These are phyloP conservation scores for Truncatella angustata DNA, from an alignment of 2,329 filamentous ascomycete species.

Conservation along the genomic window DNA sequence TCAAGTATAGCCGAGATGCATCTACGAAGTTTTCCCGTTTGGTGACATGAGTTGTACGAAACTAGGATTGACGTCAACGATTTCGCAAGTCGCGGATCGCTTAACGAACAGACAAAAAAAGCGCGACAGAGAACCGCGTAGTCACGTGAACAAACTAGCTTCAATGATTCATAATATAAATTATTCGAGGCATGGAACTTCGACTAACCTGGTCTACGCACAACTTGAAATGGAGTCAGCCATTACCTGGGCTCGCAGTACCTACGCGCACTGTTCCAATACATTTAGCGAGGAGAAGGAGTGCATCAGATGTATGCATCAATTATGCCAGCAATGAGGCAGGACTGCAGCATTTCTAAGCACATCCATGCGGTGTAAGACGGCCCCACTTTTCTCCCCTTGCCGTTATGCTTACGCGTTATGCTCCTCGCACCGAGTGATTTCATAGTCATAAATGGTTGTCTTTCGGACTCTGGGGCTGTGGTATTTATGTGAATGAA, in stretches of 20 bases:
- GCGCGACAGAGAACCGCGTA: background rate
- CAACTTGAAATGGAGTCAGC: too few species aligned
- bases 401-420: background rate
- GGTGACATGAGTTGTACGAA: background rate
- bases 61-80: slow-evolving; percentile 2
- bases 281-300: too few species aligned
- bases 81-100: background rate
- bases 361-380: background rate
- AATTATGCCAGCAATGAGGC: too few species aligned
- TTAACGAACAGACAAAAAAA: background rate
- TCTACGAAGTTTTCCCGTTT: slow-evolving; percentile 8
- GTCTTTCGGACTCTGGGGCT: background rate
- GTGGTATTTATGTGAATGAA: background rate
- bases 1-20: slow-evolving; percentile 28
- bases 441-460: background rate
- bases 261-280: too few species aligned
- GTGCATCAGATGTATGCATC: too few species aligned
- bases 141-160: background rate
- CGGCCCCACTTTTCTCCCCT: background rate
- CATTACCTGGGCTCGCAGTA: too few species aligned
- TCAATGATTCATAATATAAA: too few species aligned
- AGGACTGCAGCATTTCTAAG: too few species aligned
- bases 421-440: background rate
- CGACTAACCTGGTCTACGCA: too few species aligned
- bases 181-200: too few species aligned